Conservation (phyloP, 768 basidiomycete genomes). For the Floccularia luteovirens region DNA sequence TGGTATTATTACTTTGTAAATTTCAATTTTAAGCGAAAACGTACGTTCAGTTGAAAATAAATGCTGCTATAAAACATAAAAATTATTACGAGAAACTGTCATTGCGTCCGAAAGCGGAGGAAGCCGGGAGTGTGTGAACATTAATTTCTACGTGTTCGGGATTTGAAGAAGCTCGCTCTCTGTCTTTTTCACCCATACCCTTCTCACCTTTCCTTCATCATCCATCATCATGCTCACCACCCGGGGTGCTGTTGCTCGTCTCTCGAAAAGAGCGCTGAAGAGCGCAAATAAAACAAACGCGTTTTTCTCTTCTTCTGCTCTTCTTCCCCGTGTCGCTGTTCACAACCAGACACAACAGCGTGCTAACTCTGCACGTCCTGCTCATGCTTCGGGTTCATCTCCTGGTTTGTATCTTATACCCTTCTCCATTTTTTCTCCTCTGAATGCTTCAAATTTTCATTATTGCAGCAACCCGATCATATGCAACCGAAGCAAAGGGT, state of each 20-base stretch:
- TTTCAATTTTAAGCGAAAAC: too few species aligned
- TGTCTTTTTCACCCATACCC: slow-evolving; percentile 18
- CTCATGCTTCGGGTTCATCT: slow-evolving; percentile 37
- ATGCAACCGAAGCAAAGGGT: slow-evolving; percentile 84
- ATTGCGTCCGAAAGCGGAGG: slow-evolving; percentile 20
- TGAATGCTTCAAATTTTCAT: slow-evolving; percentile 11
- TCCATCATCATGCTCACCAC: slow-evolving; percentile 78
- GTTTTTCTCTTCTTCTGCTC: slow-evolving; percentile 73
- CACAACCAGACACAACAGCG: slow-evolving; percentile 35
- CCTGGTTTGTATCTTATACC: slow-evolving; percentile 37
- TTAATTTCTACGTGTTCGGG: slow-evolving; percentile 39
- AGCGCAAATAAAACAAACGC: slow-evolving; percentile 68
- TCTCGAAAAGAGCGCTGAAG: slow-evolving; percentile 78
- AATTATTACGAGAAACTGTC: too few species aligned
- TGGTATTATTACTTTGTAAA: too few species aligned
- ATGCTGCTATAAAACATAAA: too few species aligned
- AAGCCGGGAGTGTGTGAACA: slow-evolving; percentile 43
- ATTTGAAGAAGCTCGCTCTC: slow-evolving; percentile 18
- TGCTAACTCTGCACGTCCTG: slow-evolving; percentile 38
- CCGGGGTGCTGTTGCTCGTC: slow-evolving; percentile 79
- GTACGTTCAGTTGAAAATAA: too few species aligned
- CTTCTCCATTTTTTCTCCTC: slow-evolving; percentile 1
- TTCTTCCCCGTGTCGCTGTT: slow-evolving; percentile 46
- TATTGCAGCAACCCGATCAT: slow-evolving; percentile 55
- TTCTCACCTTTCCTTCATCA: slow-evolving; percentile 16